Percentiles rank a stretch among this genome's conserved stretches.
Evolutionary conservation across 768 basidiomycete species (phyloP).

Genomic region (Chiua virens): DNA sequence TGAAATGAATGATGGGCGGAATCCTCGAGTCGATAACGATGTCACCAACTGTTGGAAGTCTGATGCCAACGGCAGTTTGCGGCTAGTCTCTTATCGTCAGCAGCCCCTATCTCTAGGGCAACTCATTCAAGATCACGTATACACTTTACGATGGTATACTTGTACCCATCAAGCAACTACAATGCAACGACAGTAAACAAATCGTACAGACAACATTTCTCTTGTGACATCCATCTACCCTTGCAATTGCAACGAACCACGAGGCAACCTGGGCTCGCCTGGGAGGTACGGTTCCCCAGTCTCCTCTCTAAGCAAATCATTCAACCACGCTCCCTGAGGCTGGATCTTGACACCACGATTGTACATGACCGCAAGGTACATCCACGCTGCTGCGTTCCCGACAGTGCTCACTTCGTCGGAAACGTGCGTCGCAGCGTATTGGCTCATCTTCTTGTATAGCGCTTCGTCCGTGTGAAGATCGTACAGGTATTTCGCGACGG

Average conservation of each 20-base stretch:
- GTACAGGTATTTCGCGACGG: conserved; percentile 74
- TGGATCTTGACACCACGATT: conserved; percentile 71
- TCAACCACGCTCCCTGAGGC: conserved; percentile 83
- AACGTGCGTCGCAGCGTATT: conserved; percentile 72
- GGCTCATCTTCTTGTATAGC: conserved; percentile 61
- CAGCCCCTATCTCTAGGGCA: too few relatives aligned
- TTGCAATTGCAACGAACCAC: conserved; percentile 55
- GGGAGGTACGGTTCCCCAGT: conserved; percentile 66
- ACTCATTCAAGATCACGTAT: background rate
- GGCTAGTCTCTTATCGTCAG: too few relatives aligned
- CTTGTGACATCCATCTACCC: conserved; percentile 11
- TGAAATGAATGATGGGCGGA: too few relatives aligned
- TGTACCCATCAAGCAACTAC: conserved; percentile 3
- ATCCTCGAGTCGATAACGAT: too few relatives aligned
- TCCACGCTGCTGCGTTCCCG: conserved; percentile 68
- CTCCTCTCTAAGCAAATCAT: conserved; percentile 76
- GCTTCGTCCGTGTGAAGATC: conserved; percentile 75
- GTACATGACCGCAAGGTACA: conserved; percentile 81
- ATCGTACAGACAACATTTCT: conserved; percentile 12
- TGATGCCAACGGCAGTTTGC: too few relatives aligned
- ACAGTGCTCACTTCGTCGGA: conserved; percentile 85
- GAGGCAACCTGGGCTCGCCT: conserved; percentile 73
- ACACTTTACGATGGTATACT: conserved; percentile 5
- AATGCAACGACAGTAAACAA: background rate
- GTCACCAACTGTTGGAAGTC: too few relatives aligned